phyloP scores from a whole-genome alignment of 2,329 filamentous ascomycete genomes.

The Fusarium sambucinum region DNA sequence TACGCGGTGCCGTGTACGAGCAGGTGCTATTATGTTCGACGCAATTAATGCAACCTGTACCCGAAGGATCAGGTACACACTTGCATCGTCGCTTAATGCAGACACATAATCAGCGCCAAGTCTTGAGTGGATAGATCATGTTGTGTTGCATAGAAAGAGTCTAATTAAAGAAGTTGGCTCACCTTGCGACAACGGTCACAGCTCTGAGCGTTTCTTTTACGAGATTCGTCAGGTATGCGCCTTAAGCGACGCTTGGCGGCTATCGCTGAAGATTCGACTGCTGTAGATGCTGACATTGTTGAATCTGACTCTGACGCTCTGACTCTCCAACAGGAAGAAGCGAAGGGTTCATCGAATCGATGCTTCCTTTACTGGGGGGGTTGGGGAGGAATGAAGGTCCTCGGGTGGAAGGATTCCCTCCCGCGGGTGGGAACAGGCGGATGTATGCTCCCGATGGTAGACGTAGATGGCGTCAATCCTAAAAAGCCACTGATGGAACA shows the following conservation, averaged over 20 bases:
- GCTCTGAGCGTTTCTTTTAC: slow-evolving; percentile 53
- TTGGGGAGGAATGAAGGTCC: background rate
- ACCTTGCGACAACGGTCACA: slow-evolving; percentile 55
- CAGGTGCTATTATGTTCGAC: slow-evolving; percentile 51
- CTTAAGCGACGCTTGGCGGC: slow-evolving; percentile 48
- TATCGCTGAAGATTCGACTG: slow-evolving; percentile 33
- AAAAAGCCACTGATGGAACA: slow-evolving; percentile 13
- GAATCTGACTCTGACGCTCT: background rate
- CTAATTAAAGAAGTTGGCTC: slow-evolving; percentile 1
- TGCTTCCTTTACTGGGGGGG: slow-evolving; percentile 21
- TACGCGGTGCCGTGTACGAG: slow-evolving; percentile 52
- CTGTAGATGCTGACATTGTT: slow-evolving; percentile 8
- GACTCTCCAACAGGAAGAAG: background rate
- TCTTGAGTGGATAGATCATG: background rate
- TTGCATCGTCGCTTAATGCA: slow-evolving; percentile 51
- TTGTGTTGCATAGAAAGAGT: background rate
- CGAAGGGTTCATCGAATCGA: slow-evolving; percentile 35
- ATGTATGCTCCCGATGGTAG: slow-evolving; percentile 34
- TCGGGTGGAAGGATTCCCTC: background rate
- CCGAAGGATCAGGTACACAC: slow-evolving; percentile 50
- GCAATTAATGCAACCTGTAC: slow-evolving; percentile 51
- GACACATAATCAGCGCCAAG: slow-evolving; percentile 1
- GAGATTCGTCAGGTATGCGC: slow-evolving; percentile 52
- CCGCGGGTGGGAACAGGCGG: slow-evolving; percentile 32
- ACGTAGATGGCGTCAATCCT: slow-evolving; percentile 27